phyloP scores from a whole-genome alignment of 1,284 basidiomycete species.

The Sphagnurus paluster region DNA sequence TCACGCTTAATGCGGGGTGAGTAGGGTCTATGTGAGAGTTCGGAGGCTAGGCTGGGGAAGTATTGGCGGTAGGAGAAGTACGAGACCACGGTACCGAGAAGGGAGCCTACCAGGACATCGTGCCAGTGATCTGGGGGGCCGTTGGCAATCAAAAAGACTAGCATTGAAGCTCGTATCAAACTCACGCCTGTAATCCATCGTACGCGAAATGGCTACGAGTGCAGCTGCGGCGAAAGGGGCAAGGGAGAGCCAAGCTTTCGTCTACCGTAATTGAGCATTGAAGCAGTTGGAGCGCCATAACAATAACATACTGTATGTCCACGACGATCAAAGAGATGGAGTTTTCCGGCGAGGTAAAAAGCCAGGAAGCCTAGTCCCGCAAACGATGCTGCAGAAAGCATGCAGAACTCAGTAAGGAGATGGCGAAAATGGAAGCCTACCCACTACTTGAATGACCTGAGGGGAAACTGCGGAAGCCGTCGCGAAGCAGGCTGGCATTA shows the following conservation, averaged over 20 bases:
- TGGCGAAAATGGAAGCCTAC: conserved; percentile 23
- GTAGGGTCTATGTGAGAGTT: conserved; percentile 71
- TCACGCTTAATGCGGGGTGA: conserved; percentile 65
- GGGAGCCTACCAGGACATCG: conserved; percentile 80
- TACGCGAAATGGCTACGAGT: conserved; percentile 89
- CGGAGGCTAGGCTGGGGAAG: conserved; percentile 63
- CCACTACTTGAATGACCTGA: conserved; percentile 87
- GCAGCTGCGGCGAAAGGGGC: conserved; percentile 79
- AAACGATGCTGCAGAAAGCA: conserved; percentile 69
- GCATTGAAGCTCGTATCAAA: conserved; percentile 12
- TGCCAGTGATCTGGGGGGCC: conserved; percentile 75
- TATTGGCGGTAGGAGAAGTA: conserved; percentile 85
- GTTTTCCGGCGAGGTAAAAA: conserved; percentile 88
- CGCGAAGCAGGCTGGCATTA: conserved; percentile 58
- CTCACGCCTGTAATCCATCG: conserved; percentile 86
- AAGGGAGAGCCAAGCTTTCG: conserved; percentile 82
- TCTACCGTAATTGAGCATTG: not conserved
- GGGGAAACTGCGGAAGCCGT: conserved; percentile 94
- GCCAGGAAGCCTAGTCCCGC: conserved; percentile 90
- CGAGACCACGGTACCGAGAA: conserved; percentile 73
- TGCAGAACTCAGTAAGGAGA: conserved; percentile 1
- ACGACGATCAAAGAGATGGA: conserved; percentile 85
- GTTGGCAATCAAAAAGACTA: not conserved
- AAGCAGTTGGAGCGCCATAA: not conserved
- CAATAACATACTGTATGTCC: conserved; percentile 68